Conservation (phyloP, 1,284 basidiomycete genomes). For the Ustilago vetiveriae region DNA sequence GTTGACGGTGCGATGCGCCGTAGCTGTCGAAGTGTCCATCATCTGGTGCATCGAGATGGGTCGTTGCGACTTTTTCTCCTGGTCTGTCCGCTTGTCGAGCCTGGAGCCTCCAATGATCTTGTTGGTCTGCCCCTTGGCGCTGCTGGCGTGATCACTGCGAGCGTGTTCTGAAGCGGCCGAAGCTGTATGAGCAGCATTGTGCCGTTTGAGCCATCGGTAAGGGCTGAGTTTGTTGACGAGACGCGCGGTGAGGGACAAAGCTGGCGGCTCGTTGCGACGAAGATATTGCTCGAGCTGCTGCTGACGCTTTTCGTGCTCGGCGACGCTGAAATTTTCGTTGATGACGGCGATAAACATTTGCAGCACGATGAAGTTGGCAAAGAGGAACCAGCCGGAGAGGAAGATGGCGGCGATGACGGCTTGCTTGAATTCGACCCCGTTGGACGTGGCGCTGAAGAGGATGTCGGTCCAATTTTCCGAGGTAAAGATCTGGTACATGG, state of each 20-base stretch:
- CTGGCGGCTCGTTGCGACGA: conserved; percentile 67
- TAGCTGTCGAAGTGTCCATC: conserved; percentile 26
- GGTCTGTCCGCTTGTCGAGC: conserved; percentile 17
- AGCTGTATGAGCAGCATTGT: conserved; percentile 69
- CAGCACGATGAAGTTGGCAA: conserved; percentile 92
- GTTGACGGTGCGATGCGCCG: conserved; percentile 40
- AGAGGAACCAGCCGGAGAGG: conserved; percentile 85
- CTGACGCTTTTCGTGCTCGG: conserved; percentile 87
- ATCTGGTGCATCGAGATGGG: conserved; percentile 33
- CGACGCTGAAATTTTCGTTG: conserved; percentile 94
- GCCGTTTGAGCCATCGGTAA: conserved; percentile 77
- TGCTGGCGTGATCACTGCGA: conserved; percentile 17
- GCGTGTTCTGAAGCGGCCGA: conserved; percentile 20
- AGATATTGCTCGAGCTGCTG: conserved; percentile 77
- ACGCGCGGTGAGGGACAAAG: conserved; percentile 61
- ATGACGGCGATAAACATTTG: conserved; percentile 99
- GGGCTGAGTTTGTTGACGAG: conserved; percentile 81
- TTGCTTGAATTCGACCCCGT: conserved; percentile 78
- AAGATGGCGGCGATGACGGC: conserved; percentile 80
- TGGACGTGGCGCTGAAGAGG: conserved; percentile 77
- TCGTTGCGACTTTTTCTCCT: conserved; percentile 25
- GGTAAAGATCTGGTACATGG: conserved; percentile 87
- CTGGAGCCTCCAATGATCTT: conserved; percentile 45
- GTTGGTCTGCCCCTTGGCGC: conserved; percentile 20
- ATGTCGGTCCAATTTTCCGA: conserved; percentile 93